phyloP scores from a whole-genome alignment of 805 yeast species.

The Saturnispora zaruensis region DNA sequence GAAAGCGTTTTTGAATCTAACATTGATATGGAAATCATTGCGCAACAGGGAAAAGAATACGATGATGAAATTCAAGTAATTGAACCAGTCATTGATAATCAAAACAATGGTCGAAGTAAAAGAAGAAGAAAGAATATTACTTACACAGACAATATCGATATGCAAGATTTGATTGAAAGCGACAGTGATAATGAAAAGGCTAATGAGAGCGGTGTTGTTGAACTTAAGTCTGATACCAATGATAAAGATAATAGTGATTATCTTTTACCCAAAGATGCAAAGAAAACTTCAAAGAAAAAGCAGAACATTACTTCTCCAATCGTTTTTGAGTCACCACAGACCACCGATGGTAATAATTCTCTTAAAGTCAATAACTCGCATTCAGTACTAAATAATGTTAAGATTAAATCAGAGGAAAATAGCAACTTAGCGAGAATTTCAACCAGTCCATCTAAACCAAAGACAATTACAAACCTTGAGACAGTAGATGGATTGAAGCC shows the following conservation, averaged over 20 bases:
- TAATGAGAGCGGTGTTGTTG: background rate
- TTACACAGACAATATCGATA: conserved; percentile 9
- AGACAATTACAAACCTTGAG: background rate
- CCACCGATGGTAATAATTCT: background rate
- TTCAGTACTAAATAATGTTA: background rate
- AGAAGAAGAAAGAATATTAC: conserved; percentile 10
- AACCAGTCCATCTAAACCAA: background rate
- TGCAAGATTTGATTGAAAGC: conserved; percentile 6
- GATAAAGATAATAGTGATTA: background rate
- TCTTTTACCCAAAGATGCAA: background rate
- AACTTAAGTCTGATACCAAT: background rate
- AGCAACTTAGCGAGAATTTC: too few species aligned
- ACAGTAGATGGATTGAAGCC: background rate
- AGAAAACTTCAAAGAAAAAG: background rate
- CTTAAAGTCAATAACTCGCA: background rate
- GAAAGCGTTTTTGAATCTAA: conserved; percentile 11
- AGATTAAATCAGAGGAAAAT: background rate
- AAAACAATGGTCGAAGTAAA: background rate
- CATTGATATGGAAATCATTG: conserved; percentile 1
- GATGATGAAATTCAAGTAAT: background rate
- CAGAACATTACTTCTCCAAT: background rate
- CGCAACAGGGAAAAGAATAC: background rate
- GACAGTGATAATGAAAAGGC: conserved; percentile 4
- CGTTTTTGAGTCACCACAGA: background rate
- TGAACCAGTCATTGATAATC: background rate